phyloP scores from a whole-genome alignment of 202 grass and related monocot species.

The Zizania palustris region DNA sequence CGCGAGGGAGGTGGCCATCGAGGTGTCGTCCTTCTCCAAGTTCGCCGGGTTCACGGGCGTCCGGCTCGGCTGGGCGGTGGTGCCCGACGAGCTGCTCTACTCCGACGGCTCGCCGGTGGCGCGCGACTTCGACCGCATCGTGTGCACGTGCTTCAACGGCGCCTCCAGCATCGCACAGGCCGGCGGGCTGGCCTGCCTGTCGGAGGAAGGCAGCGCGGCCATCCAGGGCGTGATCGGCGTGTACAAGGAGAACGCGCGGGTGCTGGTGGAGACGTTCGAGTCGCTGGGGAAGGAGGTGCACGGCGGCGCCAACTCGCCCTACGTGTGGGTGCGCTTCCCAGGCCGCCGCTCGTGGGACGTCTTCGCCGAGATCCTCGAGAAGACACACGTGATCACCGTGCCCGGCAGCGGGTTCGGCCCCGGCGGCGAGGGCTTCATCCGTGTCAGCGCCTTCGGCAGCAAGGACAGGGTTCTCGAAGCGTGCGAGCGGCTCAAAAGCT shows the following conservation, averaged over 20 bases:
- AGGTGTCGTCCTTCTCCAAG: slow-evolving; percentile 95
- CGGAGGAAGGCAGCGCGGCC: slow-evolving; percentile 56
- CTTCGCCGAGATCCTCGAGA: slow-evolving; percentile 81
- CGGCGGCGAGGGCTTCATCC: slow-evolving; percentile 86
- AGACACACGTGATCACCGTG: slow-evolving; percentile 83
- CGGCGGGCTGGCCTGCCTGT: slow-evolving; percentile 74
- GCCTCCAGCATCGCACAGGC: slow-evolving; percentile 80
- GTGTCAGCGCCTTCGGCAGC: slow-evolving; percentile 81
- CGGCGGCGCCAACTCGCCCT: slow-evolving; percentile 82
- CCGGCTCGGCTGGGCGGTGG: slow-evolving; percentile 81
- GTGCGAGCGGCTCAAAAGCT: slow-evolving; percentile 58
- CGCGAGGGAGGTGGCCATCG: slow-evolving; percentile 94
- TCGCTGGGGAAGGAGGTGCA: slow-evolving; percentile 76
- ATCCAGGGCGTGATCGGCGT: slow-evolving; percentile 49
- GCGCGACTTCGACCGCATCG: slow-evolving; percentile 87
- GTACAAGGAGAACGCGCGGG: slow-evolving; percentile 80
- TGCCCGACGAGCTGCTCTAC: slow-evolving; percentile 81
- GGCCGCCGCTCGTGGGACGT: slow-evolving; percentile 78
- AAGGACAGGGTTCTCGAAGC: slow-evolving; percentile 70
- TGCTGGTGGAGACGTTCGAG: slow-evolving; percentile 70
- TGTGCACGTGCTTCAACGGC: slow-evolving; percentile 94
- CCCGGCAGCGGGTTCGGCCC: slow-evolving; percentile 85
- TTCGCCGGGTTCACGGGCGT: slow-evolving; percentile 92
- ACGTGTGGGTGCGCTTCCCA: slow-evolving; percentile 89
- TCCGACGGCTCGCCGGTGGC: slow-evolving; percentile 53